These are phyloP conservation scores for Calycina herbarum DNA, from an alignment of 2,329 filamentous ascomycete species.

Conservation along the genomic window DNA sequence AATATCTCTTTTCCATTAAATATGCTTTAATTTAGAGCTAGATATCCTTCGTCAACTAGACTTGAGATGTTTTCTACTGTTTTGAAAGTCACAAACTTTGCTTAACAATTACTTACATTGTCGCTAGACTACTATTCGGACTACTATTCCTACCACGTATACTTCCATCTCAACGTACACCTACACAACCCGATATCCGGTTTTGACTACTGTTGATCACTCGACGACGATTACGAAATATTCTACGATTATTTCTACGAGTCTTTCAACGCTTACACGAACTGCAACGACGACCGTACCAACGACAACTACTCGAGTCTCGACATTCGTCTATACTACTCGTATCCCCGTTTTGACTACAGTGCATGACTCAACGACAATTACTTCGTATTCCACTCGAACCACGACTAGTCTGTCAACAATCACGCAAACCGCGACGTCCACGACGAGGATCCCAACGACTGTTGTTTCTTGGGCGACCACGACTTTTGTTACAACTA, in stretches of 20 bases:
- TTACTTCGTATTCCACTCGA: background rate
- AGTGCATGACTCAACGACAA: background rate
- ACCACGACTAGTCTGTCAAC: background rate
- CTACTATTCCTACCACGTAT: background rate
- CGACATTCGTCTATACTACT: background rate
- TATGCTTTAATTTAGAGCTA: background rate
- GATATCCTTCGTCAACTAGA: background rate
- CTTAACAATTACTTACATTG: background rate
- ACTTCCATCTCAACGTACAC: background rate
- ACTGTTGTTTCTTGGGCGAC: background rate
- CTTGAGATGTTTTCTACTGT: background rate
- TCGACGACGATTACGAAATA: background rate
- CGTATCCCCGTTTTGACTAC: background rate
- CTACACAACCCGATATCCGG: background rate
- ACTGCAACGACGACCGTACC: background rate
- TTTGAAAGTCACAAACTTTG: background rate
- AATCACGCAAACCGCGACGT: background rate
- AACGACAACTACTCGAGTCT: background rate
- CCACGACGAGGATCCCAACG: background rate
- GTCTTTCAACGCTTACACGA: background rate
- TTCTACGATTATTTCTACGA: background rate
- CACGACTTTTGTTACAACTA: background rate
- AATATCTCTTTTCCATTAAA: too few relatives aligned
- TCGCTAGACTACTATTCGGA: background rate
- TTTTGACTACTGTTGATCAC: background rate